Evolutionary conservation across 331 rosid species (phyloP), one percentile per base, ranked within the genome.

Genomic region (Saraca asoca): DNA sequence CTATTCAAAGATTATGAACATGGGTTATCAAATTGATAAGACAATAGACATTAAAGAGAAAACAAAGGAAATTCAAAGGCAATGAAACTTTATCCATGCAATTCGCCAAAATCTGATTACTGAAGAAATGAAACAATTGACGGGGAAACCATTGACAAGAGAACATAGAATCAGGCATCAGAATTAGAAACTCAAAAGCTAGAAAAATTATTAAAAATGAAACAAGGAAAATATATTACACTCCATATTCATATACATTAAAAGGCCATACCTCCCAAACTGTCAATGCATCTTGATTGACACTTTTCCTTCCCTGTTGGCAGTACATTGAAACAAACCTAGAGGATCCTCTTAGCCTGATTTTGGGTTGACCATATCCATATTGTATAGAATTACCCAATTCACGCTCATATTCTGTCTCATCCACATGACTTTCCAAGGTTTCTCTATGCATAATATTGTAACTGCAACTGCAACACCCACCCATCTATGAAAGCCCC

Each of bases 201-300:
- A 69, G 19, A 37, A 69, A 50, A 61, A 16, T 31, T 9, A 41
- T 68, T 38, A 35, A 15, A 42, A 31, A 51, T 18, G 5, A 69
- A 79, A 48, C 24, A 37, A 11, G 7, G 7, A 29, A 74, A 62
- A 70, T 8, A 39, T 10, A 39, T 15, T 5, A 12, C 61, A 72
- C 54, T 10, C 20, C 48, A 41, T 61, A 35, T 9, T 54, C 50
- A 10, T 7, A 46, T 33, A 14, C 14, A 51, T 4, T 3, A 6
- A 48, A 8, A 45, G 7, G 75, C 17, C 52, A 37, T 64, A 94
- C 99, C 97, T 94, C 91, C 96, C 97, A 90, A 78, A 86, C 79
- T 1, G 92, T 77, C 88, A 94, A 81, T 68, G 99, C 62, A 75
- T 94, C 97, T 86, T 94, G 99, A 73, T 94, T 94, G 64, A 86